Evolutionary conservation across 768 basidiomycete genomes (phyloP).

Genomic region (Macrolepiota dolichaula): DNA sequence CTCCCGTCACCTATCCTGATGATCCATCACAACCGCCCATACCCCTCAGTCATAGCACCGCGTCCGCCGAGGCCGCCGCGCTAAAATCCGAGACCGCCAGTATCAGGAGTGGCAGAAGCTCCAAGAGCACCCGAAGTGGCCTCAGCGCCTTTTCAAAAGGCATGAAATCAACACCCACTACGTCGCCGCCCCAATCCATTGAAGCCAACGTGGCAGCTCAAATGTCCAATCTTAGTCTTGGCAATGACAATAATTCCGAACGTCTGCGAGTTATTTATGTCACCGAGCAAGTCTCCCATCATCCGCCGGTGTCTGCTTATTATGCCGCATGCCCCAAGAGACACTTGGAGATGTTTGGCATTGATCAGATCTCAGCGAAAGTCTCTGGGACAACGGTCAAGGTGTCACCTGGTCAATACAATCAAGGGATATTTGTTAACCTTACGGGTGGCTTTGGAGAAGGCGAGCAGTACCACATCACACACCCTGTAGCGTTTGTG

Average conservation of each 20-base stretch:
- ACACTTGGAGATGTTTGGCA: constrained; percentile 67
- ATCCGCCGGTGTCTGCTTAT: constrained; percentile 91
- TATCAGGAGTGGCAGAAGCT: constrained; percentile 56
- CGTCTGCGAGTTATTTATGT: constrained; percentile 71
- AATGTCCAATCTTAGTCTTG: constrained; percentile 61
- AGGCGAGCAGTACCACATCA: constrained; percentile 84
- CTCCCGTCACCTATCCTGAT: constrained; percentile 52
- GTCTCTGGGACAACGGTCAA: constrained; percentile 86
- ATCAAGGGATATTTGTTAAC: constrained; percentile 85
- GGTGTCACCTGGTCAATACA: constrained; percentile 77
- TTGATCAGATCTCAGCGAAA: constrained; percentile 93
- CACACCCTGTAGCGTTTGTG: constrained; percentile 85
- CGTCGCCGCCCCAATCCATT: constrained; percentile 17
- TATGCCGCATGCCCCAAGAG: constrained; percentile 74
- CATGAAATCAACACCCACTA: constrained; percentile 54
- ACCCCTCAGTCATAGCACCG: constrained; percentile 36
- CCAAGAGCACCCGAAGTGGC: constrained; percentile 57
- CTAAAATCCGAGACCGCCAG: constrained; percentile 48
- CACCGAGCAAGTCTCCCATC: constrained; percentile 95
- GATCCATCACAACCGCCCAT: constrained; percentile 45
- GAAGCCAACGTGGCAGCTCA: constrained; percentile 47
- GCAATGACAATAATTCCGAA: constrained; percentile 24
- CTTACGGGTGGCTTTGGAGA: constrained; percentile 70
- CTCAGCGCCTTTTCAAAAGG: constrained; percentile 53
- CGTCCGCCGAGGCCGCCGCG: constrained; percentile 17